Evolutionary conservation across 495 filamentous ascomycete genomes (phyloP).

Genomic region (Amphirosellinia nigrospora): DNA sequence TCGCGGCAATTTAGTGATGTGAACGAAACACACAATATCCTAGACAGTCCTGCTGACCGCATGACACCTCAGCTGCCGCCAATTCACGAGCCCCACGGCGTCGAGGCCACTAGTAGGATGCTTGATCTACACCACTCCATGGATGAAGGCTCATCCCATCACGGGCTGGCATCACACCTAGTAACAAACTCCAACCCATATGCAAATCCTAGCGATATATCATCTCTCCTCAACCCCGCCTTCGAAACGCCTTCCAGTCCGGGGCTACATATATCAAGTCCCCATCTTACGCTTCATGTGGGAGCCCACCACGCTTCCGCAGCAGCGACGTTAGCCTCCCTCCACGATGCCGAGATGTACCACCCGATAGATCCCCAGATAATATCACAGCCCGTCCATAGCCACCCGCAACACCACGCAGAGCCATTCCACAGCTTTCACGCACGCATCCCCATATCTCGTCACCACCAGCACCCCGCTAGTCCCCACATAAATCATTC

Average conservation of each 20-base stretch:
- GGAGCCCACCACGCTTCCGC: constrained; percentile 40
- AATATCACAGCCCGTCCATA: constrained; percentile 46
- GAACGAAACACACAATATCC: constrained; percentile 23
- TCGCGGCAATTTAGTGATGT: constrained; percentile 33
- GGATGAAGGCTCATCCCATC: constrained; percentile 27
- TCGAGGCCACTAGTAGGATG: constrained; percentile 32
- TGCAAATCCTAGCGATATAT: constrained; percentile 45
- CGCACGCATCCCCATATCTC: constrained; percentile 25
- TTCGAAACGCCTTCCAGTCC: constrained; percentile 37
- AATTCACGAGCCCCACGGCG: constrained; percentile 29
- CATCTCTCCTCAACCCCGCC: constrained; percentile 38
- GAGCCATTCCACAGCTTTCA: constrained; percentile 31
- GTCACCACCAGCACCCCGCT: constrained; percentile 30
- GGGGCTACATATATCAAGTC: constrained; percentile 38
- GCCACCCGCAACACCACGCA: constrained; percentile 30
- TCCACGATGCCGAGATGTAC: constrained; percentile 42
- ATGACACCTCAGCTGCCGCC: constrained; percentile 31
- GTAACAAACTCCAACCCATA: constrained; percentile 40
- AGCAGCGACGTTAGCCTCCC: constrained; percentile 33
- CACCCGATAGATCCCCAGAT: constrained; percentile 60
- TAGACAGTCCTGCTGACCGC: constrained; percentile 17
- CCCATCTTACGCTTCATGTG: constrained; percentile 35
- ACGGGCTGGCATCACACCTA: constrained; percentile 33
- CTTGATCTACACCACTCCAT: constrained; percentile 33
- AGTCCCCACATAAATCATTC: constrained; percentile 30